Evolutionary conservation across 257 asterid genomes (phyloP).

Genomic region (Nicotiana paniculata): DNA sequence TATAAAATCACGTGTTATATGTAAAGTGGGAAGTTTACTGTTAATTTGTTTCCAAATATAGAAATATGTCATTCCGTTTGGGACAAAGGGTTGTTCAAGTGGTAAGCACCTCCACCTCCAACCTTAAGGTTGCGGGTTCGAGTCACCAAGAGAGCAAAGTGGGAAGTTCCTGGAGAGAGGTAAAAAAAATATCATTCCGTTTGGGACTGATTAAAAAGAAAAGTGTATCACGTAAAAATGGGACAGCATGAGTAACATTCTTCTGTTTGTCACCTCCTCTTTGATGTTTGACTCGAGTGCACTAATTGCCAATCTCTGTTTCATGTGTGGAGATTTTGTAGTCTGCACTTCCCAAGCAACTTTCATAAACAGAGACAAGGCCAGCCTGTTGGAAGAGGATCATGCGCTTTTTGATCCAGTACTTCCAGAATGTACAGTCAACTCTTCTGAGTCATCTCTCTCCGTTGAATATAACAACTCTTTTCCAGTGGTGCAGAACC

Average conservation of each 20-base stretch:
- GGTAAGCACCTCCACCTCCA: no score
- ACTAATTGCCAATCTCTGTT: neutral
- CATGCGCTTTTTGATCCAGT: conserved; percentile 13
- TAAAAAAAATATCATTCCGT: no score
- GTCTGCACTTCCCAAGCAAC: conserved; percentile 14
- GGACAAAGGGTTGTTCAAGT: no score
- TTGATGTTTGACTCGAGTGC: neutral
- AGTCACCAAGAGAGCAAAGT: no score
- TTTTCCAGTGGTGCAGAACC: conserved; percentile 21
- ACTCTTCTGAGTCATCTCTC: conserved; percentile 25
- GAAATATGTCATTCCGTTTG: no score
- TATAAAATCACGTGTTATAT: no score
- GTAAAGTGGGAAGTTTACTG: no score
- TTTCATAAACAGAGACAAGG: conserved; percentile 19
- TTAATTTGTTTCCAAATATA: no score
- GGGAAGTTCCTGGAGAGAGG: no score
- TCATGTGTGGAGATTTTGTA: neutral
- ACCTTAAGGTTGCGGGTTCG: no score
- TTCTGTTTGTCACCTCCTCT: neutral
- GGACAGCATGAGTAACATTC: neutral
- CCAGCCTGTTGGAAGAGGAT: conserved; percentile 16
- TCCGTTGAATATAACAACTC: conserved; percentile 13
- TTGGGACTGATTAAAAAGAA: no score
- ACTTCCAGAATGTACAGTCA: conserved; percentile 10
- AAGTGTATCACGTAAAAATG: no score